Percentiles rank a stretch among this genome's conserved stretches.
Evolutionary conservation across 208 protist species (phyloP).

Genomic region (Trypanosoma scelopori): DNA sequence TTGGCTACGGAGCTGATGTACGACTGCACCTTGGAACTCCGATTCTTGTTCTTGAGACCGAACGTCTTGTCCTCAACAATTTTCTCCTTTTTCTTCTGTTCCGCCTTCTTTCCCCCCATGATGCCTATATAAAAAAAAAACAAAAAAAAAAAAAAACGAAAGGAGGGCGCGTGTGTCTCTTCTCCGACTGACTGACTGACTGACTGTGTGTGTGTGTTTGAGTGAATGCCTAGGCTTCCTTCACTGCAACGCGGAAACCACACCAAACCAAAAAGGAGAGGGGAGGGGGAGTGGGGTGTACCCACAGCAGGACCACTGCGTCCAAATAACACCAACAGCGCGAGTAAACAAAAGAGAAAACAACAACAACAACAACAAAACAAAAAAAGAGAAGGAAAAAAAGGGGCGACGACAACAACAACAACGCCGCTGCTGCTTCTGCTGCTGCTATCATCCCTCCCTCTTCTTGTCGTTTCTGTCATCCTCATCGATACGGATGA

Average conservation of each 20-base stretch:
- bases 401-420: too few species aligned
- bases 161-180: conserved; percentile 6
- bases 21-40: conserved; percentile 87
- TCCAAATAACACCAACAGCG: too few species aligned
- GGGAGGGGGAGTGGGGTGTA: neutral
- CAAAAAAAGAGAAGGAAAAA: too few species aligned
- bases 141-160: conserved; percentile 19
- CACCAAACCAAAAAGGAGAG: neutral
- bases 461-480: neutral
- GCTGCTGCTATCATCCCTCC: too few species aligned
- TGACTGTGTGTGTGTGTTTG: neutral
- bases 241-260: too few species aligned
- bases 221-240: too few species aligned
- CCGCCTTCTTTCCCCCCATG: conserved; percentile 61
- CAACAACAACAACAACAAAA: too few species aligned
- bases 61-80: conserved; percentile 93
- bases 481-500: too few species aligned
- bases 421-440: too few species aligned
- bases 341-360: too few species aligned
- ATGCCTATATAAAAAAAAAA: conserved; percentile 1
- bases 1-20: conserved; percentile 74
- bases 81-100: conserved; percentile 88
- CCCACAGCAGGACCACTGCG: too few species aligned
- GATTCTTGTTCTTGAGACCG: conserved; percentile 94
- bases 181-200: too few species aligned